Conservation (phyloP, 768 basidiomycete species). For the Daedalea quercina region DNA sequence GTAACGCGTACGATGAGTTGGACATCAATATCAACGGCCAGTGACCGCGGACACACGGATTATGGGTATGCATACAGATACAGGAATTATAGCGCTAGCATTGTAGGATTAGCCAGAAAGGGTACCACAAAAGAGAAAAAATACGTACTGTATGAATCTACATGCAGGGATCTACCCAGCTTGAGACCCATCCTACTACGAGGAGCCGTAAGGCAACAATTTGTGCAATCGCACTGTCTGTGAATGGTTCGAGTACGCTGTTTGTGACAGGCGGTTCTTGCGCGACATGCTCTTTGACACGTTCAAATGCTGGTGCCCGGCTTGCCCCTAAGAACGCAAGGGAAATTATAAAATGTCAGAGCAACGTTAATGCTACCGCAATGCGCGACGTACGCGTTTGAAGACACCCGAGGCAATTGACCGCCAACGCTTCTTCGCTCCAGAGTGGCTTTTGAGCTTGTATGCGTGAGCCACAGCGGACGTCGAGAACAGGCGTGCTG, state of each 20-base stretch:
- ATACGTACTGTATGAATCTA: background rate
- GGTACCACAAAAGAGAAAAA: background rate
- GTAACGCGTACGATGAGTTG: slow-evolving; percentile 24
- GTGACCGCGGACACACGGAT: background rate
- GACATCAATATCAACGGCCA: slow-evolving; percentile 15
- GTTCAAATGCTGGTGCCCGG: slow-evolving; percentile 71
- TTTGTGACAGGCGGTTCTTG: slow-evolving; percentile 60
- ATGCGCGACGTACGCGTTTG: slow-evolving; percentile 55
- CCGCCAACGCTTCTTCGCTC: slow-evolving; percentile 77
- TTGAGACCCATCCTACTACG: slow-evolving; percentile 2
- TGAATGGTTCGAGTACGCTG: slow-evolving; percentile 55
- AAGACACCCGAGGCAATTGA: slow-evolving; percentile 58
- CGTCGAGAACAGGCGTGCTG: slow-evolving; percentile 46
- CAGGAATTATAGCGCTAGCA: background rate
- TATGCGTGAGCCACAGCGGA: slow-evolving; percentile 46
- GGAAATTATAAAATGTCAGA: background rate
- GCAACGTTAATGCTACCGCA: background rate
- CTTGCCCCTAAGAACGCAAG: slow-evolving; percentile 44
- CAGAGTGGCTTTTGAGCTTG: slow-evolving; percentile 76
- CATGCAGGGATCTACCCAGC: background rate
- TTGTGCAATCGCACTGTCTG: slow-evolving; percentile 68
- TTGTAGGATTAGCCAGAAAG: background rate
- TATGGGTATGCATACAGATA: slow-evolving; percentile 10
- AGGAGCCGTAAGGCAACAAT: slow-evolving; percentile 62
- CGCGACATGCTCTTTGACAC: slow-evolving; percentile 55